Base-by-base conservation (phyloP, 768 basidiomycete genomes). In the Sarcodon sp. region DNA sequence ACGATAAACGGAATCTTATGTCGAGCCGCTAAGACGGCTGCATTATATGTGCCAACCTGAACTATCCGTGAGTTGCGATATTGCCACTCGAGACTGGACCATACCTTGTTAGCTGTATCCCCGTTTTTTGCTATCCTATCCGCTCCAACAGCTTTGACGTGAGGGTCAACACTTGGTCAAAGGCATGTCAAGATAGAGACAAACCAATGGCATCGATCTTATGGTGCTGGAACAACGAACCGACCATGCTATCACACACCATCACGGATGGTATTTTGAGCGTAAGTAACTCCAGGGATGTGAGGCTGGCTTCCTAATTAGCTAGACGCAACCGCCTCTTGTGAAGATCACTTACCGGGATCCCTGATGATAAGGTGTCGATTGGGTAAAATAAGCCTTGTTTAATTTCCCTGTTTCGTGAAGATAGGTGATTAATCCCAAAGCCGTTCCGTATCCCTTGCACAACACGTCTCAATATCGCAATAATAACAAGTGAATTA, bases 241-340 rank as follows among this genome's bases (percentile, higher is more conserved):
- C 94, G 13, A 98, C 88, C 87, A 96, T 96, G 34, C 89, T 94
- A 59, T 98, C 94, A 59, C 92, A 94, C 44, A 98, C 83, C 90
- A 98, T 94, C 4, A 83, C 80, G 4, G 87, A 85, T 0, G 90
- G 86, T 11, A 93, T 84, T 34, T 78, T 68, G 41, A 97, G 75
- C 3, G 83, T 83, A 54, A 87, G 79, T 21, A 98, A 75, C 58
- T 97, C 94, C 47, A 93, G 66, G 2, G 91, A 84, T 4, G 94
- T 98, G 44, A 97, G 71, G 52, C 93, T 90, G 49, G 46, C 48
- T 50, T n/a, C 43, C 43, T 38, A 27, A 43, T 45, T 45, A 32
- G 13, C 16, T 21, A 21, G 10, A 7, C 41, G 47, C 12, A 15
- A 21, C 6, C 5, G 7, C 36, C 15, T 31, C 32, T 31, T 36